Conservation (phyloP, 805 yeast genomes). For the Nakazawaea ernobii region DNA sequence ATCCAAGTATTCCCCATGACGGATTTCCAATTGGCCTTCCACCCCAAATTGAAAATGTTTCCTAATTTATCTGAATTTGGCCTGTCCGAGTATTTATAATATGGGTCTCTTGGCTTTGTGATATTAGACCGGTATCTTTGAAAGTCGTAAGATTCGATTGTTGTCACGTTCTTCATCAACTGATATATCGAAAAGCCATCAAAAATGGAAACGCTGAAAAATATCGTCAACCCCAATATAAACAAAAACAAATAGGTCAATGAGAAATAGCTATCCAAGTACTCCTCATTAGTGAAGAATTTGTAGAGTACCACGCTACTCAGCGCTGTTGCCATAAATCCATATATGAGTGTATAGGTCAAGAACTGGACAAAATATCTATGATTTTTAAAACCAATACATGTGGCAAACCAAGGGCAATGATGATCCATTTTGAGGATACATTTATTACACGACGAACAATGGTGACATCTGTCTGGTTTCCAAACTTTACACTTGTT, state of each 20-base stretch:
- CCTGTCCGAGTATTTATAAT: constrained; percentile 33
- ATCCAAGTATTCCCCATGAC: constrained; percentile 66
- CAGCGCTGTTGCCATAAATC: constrained; percentile 33
- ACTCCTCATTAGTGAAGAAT: constrained; percentile 40
- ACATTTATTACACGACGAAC: constrained; percentile 43
- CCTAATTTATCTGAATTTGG: constrained; percentile 43
- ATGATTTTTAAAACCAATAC: constrained; percentile 80
- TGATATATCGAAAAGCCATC: constrained; percentile 53
- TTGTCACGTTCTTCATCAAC: constrained; percentile 62
- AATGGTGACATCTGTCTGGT: constrained; percentile 56
- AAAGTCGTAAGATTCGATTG: constrained; percentile 68
- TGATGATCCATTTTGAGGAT: constrained; percentile 41
- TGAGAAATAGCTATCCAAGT: constrained; percentile 38
- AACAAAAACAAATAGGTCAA: constrained; percentile 57
- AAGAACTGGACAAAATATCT: constrained; percentile 76
- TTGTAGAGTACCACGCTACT: constrained; percentile 37
- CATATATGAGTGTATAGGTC: constrained; percentile 43
- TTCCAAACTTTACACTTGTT: constrained; percentile 50
- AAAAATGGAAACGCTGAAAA: constrained; percentile 54
- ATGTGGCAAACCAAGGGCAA: constrained; percentile 88
- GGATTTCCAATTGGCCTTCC: constrained; percentile 50
- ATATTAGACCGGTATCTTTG: constrained; percentile 40
- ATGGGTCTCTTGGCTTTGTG: constrained; percentile 26
- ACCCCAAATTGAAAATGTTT: constrained; percentile 76
- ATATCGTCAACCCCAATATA: constrained; percentile 45